Evolutionary conservation across 371 early-diverging fungal species (phyloP), one percentile per base, ranked within the genome.

Genomic region (Funneliformis caledonium): DNA sequence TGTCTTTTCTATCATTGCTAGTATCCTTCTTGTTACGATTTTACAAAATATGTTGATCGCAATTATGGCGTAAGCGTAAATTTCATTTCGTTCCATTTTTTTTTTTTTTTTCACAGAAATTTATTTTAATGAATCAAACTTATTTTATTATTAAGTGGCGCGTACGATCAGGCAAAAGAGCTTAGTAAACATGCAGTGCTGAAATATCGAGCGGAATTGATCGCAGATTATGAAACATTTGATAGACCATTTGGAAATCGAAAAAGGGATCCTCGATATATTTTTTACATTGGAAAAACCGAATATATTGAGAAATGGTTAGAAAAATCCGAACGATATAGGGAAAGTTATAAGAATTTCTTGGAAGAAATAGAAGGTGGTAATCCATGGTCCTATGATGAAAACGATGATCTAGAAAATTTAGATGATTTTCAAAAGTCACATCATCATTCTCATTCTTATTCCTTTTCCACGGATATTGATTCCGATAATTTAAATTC

Each of bases 31-130:
- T 11, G 75, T 75, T 22, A 42, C n/a, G 6, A 60, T 75, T 75
- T 43, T 75, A 33, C 75, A 75, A 56, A 75, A 75, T 75, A 75
- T 75, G 76, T 56, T 75, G n/a, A 75, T 75, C 10, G 61, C 76
- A 10, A 37, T 75, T 12, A 75, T 75, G 76, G 19, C 37, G 76
- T 75, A 60, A 75, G 62, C 42, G 12, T 70, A 68, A 16, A 43
- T 12, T 33, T 43, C 22, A 26, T 31, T 68, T 33, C 16, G 2
- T 31, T 31, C 37, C 10, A 42, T 42, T 12, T 33, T 37, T 6
- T 11, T 26, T 26, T n/a, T 11, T 14, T 1, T 62, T 7, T 62
- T 10, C 6, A 47, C 4, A 16, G 0, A 61, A 61, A 7, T 61
- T 61, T 8, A 16, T 61, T 26, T 26, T 26, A 26, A 26, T 26